Conservation (phyloP, 192 early-diverging fungal species). For the Geranomyces michiganensis region DNA sequence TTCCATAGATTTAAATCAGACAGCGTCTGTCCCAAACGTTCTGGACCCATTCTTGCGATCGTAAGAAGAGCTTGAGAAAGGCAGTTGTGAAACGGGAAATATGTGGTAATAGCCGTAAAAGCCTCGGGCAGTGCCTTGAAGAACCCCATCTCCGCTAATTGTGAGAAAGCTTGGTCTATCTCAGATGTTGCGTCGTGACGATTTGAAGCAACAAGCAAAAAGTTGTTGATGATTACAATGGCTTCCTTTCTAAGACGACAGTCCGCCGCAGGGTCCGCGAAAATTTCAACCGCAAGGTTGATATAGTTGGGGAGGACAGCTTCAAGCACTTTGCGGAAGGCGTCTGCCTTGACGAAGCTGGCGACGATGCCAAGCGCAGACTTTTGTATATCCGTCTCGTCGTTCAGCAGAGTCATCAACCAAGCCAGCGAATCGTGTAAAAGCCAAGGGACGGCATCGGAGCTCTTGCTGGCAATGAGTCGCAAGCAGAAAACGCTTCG, state of each 20-base stretch:
- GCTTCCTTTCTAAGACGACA: conserved; percentile 42
- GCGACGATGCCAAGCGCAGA: conserved; percentile 45
- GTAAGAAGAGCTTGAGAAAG: neutral
- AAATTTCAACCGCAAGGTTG: conserved; percentile 38
- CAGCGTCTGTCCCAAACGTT: neutral
- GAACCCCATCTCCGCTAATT: neutral
- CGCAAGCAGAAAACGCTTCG: conserved; percentile 30
- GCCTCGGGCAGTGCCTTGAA: neutral
- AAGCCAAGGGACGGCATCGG: conserved; percentile 39
- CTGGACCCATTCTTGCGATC: neutral
- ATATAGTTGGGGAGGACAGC: conserved; percentile 43
- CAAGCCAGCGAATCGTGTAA: conserved; percentile 43
- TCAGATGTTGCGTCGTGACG: neutral
- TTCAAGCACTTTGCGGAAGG: neutral
- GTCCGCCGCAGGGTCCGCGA: conserved; percentile 26
- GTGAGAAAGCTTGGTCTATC: neutral
- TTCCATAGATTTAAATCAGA: neutral
- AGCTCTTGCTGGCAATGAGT: conserved; percentile 30
- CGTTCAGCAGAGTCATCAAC: conserved; percentile 40
- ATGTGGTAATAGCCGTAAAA: neutral
- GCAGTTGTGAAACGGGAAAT: neutral
- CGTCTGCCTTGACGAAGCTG: conserved; percentile 38
- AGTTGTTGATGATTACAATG: conserved; percentile 42
- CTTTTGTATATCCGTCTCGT: conserved; percentile 42
- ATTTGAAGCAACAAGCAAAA: conserved; percentile 19